phyloP scores from a whole-genome alignment of 2,329 filamentous ascomycete genomes.

The Exophiala xenobiotica region DNA sequence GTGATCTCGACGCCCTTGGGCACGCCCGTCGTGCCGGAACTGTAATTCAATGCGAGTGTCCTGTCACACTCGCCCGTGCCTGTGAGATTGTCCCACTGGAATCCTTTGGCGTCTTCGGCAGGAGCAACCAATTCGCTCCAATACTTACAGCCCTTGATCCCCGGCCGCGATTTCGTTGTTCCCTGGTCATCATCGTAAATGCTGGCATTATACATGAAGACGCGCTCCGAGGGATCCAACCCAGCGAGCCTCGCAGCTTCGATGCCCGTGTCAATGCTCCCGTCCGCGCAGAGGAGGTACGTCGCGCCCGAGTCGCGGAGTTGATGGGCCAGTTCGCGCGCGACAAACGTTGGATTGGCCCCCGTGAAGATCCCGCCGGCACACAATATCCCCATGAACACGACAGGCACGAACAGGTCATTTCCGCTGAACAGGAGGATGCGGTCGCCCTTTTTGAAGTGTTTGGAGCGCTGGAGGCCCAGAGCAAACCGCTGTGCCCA shows the following conservation, averaged over 20 bases:
- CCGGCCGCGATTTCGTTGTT: too few relatives aligned
- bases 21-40: slow-evolving; percentile 70
- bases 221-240: slow-evolving; percentile 19
- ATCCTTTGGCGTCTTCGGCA: slow-evolving; percentile 25
- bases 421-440: slow-evolving; percentile 71
- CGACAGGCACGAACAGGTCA: slow-evolving; percentile 64
- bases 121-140: slow-evolving; percentile 27
- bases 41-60: slow-evolving; percentile 70
- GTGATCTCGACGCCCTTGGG: slow-evolving; percentile 82
- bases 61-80: slow-evolving; percentile 47
- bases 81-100: slow-evolving; percentile 32
- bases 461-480: slow-evolving; percentile 59
- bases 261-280: slow-evolving; percentile 23
- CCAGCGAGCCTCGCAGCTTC: slow-evolving; percentile 27
- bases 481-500: slow-evolving; percentile 67
- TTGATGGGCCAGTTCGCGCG: slow-evolving; percentile 70
- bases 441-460: slow-evolving; percentile 61
- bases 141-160: slow-evolving; percentile 22
- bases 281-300: slow-evolving; percentile 58
- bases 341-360: slow-evolving; percentile 65
- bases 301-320: slow-evolving; percentile 64
- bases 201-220: slow-evolving; percentile 28
- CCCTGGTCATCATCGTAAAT: slow-evolving; percentile 26
- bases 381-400: slow-evolving; percentile 69
- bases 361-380: slow-evolving; percentile 72